Evolutionary conservation across 139 green algal species (phyloP), one percentile per base, ranked within the genome.

Genomic region (Coccomyxa sp.): DNA sequence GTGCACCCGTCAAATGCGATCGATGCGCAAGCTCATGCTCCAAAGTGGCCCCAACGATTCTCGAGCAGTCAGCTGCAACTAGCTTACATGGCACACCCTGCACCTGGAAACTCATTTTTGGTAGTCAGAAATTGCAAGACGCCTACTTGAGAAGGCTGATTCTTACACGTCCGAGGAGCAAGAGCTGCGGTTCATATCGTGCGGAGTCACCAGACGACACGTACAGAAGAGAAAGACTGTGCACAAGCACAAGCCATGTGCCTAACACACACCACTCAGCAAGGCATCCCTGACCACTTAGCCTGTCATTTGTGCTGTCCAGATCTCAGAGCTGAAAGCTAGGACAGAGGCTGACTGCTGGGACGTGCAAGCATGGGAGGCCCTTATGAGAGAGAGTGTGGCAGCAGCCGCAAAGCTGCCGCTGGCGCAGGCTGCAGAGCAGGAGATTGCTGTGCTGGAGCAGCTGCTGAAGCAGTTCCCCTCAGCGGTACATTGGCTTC

Each of bases 121-220:
- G n/a, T n/a, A n/a, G n/a, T n/a, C n/a, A n/a, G n/a, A n/a, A n/a
- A n/a, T n/a, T n/a, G n/a, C n/a, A n/a, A n/a, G n/a, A n/a, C n/a
- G n/a, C n/a, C n/a, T n/a, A n/a, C n/a, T n/a, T n/a, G n/a, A n/a
- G n/a, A n/a, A n/a, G n/a, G n/a, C n/a, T n/a, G n/a, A n/a, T n/a
- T n/a, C n/a, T n/a, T 75, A 83, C 22, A 74, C 91, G 75, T 76
- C 87, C 0, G 93, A 97, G 84, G 79, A 82, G 16, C 84, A 90
- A 55, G 94, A 94, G 58, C 83, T 96, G 22, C 95, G 94, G 86
- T 82, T 86, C 50, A 94, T 97, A 71, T 95, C 88, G 0, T 80
- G 87, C 72, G 86, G 89, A 73, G 95, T 91, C 78, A 74, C 85
- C 33, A 89, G 90, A 8, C 87, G 84, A 81, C 85, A 89, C 0